phyloP scores from a whole-genome alignment of 345 rosid genomes.

The Fremontodendron californicum region DNA sequence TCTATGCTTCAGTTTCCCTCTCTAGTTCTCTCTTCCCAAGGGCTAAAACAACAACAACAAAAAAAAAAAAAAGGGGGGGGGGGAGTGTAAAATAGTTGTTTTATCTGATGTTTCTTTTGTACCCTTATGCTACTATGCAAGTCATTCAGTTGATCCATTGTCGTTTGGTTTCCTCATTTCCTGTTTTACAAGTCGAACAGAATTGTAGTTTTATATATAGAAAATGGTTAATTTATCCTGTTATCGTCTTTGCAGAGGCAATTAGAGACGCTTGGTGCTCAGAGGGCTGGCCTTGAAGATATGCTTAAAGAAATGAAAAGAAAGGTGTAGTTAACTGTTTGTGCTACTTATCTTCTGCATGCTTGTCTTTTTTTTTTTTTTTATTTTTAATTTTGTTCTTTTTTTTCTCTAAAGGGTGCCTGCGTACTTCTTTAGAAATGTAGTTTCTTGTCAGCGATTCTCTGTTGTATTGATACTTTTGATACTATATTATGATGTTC shows the following conservation, averaged over 20 bases:
- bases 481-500: background rate
- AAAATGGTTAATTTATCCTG: slow-evolving; percentile 8
- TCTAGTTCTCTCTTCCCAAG: background rate
- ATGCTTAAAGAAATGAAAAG: slow-evolving; percentile 99
- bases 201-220: background rate
- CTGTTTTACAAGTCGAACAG: background rate
- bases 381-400: background rate
- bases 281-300: slow-evolving; percentile 97
- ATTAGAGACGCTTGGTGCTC: slow-evolving; percentile 94
- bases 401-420: background rate
- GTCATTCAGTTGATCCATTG: background rate
- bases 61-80: background rate
- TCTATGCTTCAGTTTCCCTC: background rate
- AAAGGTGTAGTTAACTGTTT: slow-evolving; percentile 49
- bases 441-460: background rate
- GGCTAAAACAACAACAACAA: too few species aligned
- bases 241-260: slow-evolving; percentile 66
- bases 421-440: background rate
- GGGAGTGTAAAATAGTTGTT: too few species aligned
- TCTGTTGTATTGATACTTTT: background rate
- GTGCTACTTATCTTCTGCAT: background rate
- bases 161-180: background rate
- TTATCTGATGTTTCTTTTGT: background rate
- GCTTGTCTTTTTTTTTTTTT: background rate
- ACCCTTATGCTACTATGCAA: background rate